Conservation (phyloP, 2,329 filamentous ascomycete genomes). For the Truncatella angustata region DNA sequence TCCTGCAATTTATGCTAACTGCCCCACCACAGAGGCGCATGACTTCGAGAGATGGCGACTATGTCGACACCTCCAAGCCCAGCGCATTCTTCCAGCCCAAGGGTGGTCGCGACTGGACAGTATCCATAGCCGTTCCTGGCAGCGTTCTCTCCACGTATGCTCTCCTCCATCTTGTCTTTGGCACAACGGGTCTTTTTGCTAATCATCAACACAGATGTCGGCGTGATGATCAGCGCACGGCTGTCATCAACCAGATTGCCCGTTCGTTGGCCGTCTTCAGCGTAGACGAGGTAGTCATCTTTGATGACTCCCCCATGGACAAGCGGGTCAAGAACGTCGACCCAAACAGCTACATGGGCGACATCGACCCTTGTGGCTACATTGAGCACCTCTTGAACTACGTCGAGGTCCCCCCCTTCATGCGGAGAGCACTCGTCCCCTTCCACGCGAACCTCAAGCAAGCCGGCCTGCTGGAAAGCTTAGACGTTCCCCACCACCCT, state of each 20-base stretch:
- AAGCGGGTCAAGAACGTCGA: conserved; percentile 47
- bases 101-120: conserved; percentile 66
- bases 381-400: conserved; percentile 76
- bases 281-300: conserved; percentile 81
- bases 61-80: conserved; percentile 61
- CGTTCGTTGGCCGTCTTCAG: conserved; percentile 80
- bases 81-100: conserved; percentile 66
- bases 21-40: conserved; percentile 47
- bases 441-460: conserved; percentile 74
- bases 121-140: conserved; percentile 76
- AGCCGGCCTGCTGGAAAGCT: conserved; percentile 69
- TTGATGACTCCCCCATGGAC: conserved; percentile 62
- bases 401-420: conserved; percentile 80
- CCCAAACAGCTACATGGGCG: conserved; percentile 61
- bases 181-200: neutral
- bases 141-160: conserved; percentile 73
- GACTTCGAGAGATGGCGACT: conserved; percentile 38
- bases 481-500: conserved; percentile 85
- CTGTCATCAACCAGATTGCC: conserved; percentile 71
- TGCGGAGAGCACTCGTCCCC: conserved; percentile 73
- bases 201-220: conserved; percentile 51
- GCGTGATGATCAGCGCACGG: conserved; percentile 73
- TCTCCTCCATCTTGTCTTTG: neutral
- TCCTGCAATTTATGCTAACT: neutral
- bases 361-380: conserved; percentile 75